These are phyloP conservation scores for Lentinula sp. DNA, from an alignment of 768 basidiomycete species.

Conservation along the genomic window DNA sequence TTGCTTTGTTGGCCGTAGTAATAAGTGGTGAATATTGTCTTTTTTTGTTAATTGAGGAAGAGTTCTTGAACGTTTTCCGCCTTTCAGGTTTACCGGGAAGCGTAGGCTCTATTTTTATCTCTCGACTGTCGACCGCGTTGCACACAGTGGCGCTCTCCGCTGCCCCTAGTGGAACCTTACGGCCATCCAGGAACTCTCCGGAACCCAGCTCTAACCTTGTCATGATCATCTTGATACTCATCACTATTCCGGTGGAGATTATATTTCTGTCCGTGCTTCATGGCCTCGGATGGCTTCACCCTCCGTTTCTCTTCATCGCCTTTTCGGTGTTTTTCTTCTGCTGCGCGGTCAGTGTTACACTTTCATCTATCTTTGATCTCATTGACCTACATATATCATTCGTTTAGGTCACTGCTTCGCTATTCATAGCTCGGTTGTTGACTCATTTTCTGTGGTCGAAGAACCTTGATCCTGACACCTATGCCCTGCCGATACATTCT, in stretches of 20 bases:
- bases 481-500: slow-evolving; percentile 89
- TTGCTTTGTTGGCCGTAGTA: slow-evolving; percentile 80
- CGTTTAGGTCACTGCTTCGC: slow-evolving; percentile 62
- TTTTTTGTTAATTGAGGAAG: neutral
- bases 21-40: slow-evolving; percentile 60
- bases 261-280: slow-evolving; percentile 65
- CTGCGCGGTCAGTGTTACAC: slow-evolving; percentile 52
- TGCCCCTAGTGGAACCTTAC: slow-evolving; percentile 3
- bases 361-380: neutral
- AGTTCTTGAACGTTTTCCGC: neutral
- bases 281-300: slow-evolving; percentile 70
- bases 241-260: slow-evolving; percentile 78
- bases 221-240: slow-evolving; percentile 60
- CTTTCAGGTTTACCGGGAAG: slow-evolving; percentile 76
- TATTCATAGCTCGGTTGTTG: slow-evolving; percentile 57
- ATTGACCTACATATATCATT: slow-evolving; percentile 1
- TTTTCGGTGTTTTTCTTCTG: slow-evolving; percentile 70
- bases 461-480: slow-evolving; percentile 82
- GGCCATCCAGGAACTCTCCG: neutral
- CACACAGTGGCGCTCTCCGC: slow-evolving; percentile 54
- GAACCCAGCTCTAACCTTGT: slow-evolving; percentile 46
- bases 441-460: slow-evolving; percentile 77
- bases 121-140: slow-evolving; percentile 82
- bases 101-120: slow-evolving; percentile 87
- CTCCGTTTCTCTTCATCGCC: slow-evolving; percentile 62